Percentiles rank a stretch among this genome's conserved stretches.
Conservation (phyloP, 2,329 filamentous ascomycete genomes). For the Pseudocercospora musae region DNA sequence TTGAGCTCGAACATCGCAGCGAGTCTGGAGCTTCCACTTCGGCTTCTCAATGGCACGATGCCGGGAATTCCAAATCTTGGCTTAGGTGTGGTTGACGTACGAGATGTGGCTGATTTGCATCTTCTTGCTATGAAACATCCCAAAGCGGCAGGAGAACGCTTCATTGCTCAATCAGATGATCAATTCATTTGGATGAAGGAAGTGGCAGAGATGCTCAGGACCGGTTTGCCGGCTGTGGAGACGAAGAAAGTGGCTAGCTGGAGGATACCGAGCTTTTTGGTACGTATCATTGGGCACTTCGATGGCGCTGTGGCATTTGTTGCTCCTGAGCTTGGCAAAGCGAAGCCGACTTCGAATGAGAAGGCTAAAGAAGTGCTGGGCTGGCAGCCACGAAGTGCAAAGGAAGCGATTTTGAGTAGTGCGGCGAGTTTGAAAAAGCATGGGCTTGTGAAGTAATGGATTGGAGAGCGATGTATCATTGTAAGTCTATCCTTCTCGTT, state of each 20-base stretch:
- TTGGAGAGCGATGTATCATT: background rate
- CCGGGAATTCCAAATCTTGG: conserved; percentile 30
- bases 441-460: conserved; percentile 18
- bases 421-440: conserved; percentile 24
- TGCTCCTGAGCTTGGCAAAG: conserved; percentile 26
- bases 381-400: conserved; percentile 26
- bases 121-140: conserved; percentile 31
- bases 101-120: conserved; percentile 36
- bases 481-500: background rate
- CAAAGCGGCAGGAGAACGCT: conserved; percentile 28
- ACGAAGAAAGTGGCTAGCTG: conserved; percentile 21
- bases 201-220: conserved; percentile 26
- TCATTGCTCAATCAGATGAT: conserved; percentile 20
- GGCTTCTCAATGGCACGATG: conserved; percentile 32
- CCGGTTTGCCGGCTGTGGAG: conserved; percentile 15
- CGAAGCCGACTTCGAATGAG: conserved; percentile 20
- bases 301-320: conserved; percentile 25
- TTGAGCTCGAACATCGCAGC: conserved; percentile 27
- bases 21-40: conserved; percentile 26
- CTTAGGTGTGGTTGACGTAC: conserved; percentile 33
- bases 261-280: conserved; percentile 24
- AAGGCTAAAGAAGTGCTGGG: conserved; percentile 29
- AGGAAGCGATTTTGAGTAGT: conserved; percentile 24
- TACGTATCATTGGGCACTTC: conserved; percentile 14
- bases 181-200: conserved; percentile 21